Evolutionary conservation across 106 monocot genomes (phyloP).

Genomic region (Acanthochlamys bracteata): DNA sequence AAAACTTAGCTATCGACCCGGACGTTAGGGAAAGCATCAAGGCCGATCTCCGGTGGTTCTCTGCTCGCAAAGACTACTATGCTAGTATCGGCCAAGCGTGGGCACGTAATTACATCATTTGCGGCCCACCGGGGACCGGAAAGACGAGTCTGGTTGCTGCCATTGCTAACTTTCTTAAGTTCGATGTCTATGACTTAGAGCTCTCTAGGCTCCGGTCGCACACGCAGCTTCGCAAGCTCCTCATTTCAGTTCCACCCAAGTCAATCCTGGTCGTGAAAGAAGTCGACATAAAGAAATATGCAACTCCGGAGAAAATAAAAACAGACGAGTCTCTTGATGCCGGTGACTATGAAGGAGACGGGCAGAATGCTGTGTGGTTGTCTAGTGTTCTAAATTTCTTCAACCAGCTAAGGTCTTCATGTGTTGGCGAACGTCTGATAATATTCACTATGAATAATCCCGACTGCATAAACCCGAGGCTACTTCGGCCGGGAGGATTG

Average conservation of each 20-base stretch:
- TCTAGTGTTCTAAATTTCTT: constrained; percentile 36
- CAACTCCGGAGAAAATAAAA: no score
- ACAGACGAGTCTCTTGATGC: no score
- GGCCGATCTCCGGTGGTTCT: constrained; percentile 32
- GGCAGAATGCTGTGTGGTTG: constrained; percentile 26
- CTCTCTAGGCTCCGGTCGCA: constrained; percentile 39
- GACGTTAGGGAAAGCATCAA: constrained; percentile 21
- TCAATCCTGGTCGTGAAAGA: constrained; percentile 56
- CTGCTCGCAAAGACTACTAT: constrained; percentile 30
- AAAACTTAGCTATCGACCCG: constrained; percentile 47
- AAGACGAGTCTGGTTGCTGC: constrained; percentile 57
- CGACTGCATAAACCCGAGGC: constrained; percentile 27
- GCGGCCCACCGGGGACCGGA: constrained; percentile 62
- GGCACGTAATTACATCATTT: constrained; percentile 36
- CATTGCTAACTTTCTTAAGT: constrained; percentile 58
- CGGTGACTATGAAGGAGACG: no score
- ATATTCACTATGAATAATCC: constrained; percentile 37
- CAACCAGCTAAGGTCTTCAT: constrained; percentile 46
- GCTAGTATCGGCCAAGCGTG: constrained; percentile 29
- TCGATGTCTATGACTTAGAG: constrained; percentile 60
- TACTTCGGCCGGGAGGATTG: constrained; percentile 45
- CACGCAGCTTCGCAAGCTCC: constrained; percentile 39
- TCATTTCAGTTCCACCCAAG: constrained; percentile 31
- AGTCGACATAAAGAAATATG: no score
- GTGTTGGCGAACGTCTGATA: constrained; percentile 37